Evolutionary conservation across 2,329 filamentous ascomycete species (phyloP).

Genomic region (Eutypella sp.): DNA sequence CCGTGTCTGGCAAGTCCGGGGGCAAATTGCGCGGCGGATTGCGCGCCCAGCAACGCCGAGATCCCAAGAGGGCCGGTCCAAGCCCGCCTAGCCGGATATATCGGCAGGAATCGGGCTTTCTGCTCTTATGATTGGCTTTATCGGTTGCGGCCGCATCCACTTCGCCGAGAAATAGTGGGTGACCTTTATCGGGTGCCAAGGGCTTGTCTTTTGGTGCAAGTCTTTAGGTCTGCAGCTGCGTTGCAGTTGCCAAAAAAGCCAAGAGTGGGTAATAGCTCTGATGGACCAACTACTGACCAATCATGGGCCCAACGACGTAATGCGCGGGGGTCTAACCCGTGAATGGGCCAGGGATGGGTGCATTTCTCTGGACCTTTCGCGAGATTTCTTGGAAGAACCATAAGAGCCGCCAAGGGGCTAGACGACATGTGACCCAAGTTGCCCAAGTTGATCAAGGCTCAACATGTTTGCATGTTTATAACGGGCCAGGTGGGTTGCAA

Average conservation of each 20-base stretch:
- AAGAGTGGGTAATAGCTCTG: too few relatives aligned
- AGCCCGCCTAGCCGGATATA: not conserved
- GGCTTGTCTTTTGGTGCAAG: too few relatives aligned
- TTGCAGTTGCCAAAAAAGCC: too few relatives aligned
- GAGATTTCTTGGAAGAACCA: slow-evolving; percentile 14
- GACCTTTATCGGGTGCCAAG: not conserved
- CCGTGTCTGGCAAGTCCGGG: too few relatives aligned
- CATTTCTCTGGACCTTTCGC: slow-evolving; percentile 3
- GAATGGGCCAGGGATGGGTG: too few relatives aligned
- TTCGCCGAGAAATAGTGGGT: not conserved
- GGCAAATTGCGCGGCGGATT: too few relatives aligned
- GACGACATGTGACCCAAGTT: slow-evolving; percentile 12
- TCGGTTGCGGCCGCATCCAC: not conserved
- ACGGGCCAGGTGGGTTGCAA: too few relatives aligned
- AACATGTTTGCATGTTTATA: too few relatives aligned
- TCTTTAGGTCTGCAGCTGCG: too few relatives aligned
- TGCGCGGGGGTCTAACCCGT: not conserved
- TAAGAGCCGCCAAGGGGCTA: slow-evolving; percentile 21
- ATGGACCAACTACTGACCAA: too few relatives aligned
- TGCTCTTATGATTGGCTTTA: not conserved
- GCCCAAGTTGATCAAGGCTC: too few relatives aligned
- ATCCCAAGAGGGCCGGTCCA: not conserved
- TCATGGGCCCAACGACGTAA: not conserved
- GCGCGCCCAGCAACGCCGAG: not conserved
- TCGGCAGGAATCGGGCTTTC: not conserved